Evolutionary conservation across 2,329 filamentous ascomycete species (phyloP), one percentile per base, ranked within the genome.

Genomic region (Aspergillus amoenus): DNA sequence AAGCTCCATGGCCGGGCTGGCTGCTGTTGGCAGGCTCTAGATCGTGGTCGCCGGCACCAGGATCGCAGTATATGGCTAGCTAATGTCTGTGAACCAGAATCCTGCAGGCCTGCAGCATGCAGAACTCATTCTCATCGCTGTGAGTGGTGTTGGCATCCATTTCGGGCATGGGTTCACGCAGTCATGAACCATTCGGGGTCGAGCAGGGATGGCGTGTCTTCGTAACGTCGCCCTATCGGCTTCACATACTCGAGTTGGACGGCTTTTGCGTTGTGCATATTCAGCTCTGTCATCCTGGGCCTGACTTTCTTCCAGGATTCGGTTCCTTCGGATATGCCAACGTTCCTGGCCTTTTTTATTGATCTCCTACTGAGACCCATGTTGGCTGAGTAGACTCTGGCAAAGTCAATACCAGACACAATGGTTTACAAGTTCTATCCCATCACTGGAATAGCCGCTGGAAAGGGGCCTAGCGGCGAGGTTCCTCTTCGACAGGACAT

Each of bases 381-480:
- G 27, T 30, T 30, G 8, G 9, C 9, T 30, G 27, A 27, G 27
- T 30, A 4, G 3, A 30, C 27, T 30, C 0, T 30, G 0, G 0
- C 27, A 30, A 11, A 4, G 8, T 30, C 15, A 32, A 4, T 3
- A 7, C 5, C n/a, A 9, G 5, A 5, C 45, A 39, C 27, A 0
- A 48, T 48, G 45, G 45, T 48, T 17, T 48, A 48, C 45, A 48
- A 39, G 17, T 48, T 37, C 30, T 48, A 48, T 24, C 45, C 45
- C 17, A 48, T 48, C 17, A 39, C 30, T 13, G 45, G 45, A 37
- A 48, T 48, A 18, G n/a, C 45, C 6, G 45, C 11, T 6, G 45
- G 45, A 37, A 48, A 48, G 45, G 32, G 45, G 3, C 45, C 45
- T 7, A 39, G 24, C 24, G 45, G 45, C 45, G 45, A 48, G 45